Percentiles rank a stretch among this genome's conserved stretches.
These are phyloP conservation scores for Pseudisothecium myosuroides DNA, from an alignment of 225 moss, liverwort and hornwort genomes.

Conservation along the genomic window DNA sequence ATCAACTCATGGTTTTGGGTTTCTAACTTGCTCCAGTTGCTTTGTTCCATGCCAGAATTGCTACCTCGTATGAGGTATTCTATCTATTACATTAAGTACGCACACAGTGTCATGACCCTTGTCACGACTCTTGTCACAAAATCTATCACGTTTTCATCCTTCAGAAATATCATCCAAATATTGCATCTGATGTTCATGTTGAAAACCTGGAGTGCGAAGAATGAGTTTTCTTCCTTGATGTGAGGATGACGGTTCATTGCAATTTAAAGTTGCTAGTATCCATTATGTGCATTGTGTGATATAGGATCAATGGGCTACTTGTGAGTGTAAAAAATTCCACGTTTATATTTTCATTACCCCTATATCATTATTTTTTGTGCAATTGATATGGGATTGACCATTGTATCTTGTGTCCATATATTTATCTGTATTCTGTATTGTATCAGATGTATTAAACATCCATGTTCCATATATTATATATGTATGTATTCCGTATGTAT, in stretches of 20 bases:
- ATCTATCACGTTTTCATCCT: not conserved
- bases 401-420: rapidly evolving
- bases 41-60: not conserved
- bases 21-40: not conserved
- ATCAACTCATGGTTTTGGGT: not conserved
- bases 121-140: not conserved
- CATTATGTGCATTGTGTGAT: not conserved
- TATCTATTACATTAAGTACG: not conserved
- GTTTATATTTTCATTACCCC: not conserved
- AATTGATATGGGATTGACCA: not conserved
- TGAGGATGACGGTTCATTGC: rapidly evolving
- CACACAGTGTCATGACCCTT: rapidly evolving
- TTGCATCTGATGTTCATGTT: not conserved
- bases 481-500: not conserved
- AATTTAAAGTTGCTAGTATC: not conserved
- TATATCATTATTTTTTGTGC: rapidly evolving
- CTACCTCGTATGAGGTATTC: not conserved
- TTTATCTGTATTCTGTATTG: rapidly evolving
- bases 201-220: rapidly evolving
- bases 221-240: not conserved
- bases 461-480: rapidly evolving
- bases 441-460: rapidly evolving
- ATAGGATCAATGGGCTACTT: not conserved
- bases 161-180: not conserved
- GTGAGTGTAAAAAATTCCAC: not conserved